Percentiles rank a stretch among this genome's conserved stretches.
phyloP scores from a whole-genome alignment of 2,329 filamentous ascomycete genomes.

The Coniochaeta sp. region DNA sequence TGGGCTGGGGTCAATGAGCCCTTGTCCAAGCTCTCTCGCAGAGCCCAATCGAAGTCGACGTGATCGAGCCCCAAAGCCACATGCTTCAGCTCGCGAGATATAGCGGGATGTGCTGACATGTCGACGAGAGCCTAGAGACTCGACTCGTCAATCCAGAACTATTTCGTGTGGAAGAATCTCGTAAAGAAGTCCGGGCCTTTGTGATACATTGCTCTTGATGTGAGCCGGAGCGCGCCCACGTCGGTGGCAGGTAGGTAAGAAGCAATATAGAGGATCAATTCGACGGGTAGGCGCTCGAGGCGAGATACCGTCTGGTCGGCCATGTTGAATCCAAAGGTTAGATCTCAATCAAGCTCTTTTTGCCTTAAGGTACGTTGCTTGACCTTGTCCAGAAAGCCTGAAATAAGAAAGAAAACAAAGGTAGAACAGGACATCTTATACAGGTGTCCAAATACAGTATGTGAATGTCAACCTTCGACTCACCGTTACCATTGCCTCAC shows the following conservation, averaged over 20 bases:
- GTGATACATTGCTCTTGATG: slow-evolving; percentile 47
- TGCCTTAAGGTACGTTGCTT: too few species aligned
- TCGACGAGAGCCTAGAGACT: slow-evolving; percentile 48
- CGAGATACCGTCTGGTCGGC: neutral
- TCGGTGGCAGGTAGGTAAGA: slow-evolving; percentile 46
- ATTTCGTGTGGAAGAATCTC: slow-evolving; percentile 59
- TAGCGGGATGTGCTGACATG: slow-evolving; percentile 36
- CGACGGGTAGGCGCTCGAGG: slow-evolving; percentile 15
- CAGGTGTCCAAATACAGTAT: too few species aligned
- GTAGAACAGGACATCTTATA: too few species aligned
- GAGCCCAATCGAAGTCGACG: neutral
- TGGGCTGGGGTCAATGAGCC: neutral
- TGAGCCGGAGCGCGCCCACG: slow-evolving; percentile 45
- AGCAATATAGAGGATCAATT: slow-evolving; percentile 51
- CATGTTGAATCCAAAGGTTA: too few species aligned
- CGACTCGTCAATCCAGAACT: slow-evolving; percentile 54
- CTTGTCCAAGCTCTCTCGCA: too few species aligned
- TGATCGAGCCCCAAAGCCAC: slow-evolving; percentile 41
- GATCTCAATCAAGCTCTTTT: too few species aligned
- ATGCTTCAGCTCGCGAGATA: slow-evolving; percentile 31
- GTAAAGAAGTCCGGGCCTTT: slow-evolving; percentile 47
- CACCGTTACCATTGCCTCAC: too few species aligned
- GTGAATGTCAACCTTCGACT: too few species aligned
- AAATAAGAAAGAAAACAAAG: too few species aligned
- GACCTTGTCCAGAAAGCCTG: too few species aligned